These are phyloP conservation scores for Coniferiporia weirii DNA, from an alignment of 1,284 basidiomycete species.

Conservation along the genomic window DNA sequence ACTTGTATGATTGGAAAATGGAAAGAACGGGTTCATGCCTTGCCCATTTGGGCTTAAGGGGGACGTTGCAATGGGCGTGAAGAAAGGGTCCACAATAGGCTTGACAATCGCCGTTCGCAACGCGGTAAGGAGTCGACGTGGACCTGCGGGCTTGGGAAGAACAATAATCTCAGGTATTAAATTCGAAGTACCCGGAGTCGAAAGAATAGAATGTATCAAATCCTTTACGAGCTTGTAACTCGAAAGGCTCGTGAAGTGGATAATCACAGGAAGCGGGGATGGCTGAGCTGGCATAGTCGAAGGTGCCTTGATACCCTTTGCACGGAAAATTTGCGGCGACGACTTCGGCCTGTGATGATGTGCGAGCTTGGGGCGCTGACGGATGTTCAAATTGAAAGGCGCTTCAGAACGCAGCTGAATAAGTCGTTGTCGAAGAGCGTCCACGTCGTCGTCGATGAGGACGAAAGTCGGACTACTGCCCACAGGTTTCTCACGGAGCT, in stretches of 20 bases:
- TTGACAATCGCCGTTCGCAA: conserved; percentile 82
- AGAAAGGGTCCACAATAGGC: conserved; percentile 84
- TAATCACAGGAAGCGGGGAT: conserved; percentile 49
- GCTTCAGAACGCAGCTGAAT: conserved; percentile 56
- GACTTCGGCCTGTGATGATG: conserved; percentile 69
- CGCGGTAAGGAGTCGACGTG: conserved; percentile 84
- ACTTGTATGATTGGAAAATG: conserved; percentile 34
- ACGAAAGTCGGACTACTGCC: conserved; percentile 48
- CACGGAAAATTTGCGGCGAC: conserved; percentile 65
- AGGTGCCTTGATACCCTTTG: conserved; percentile 35
- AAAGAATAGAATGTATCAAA: conserved; percentile 67
- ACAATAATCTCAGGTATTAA: conserved; percentile 81
- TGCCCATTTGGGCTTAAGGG: conserved; percentile 61
- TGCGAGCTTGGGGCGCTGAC: conserved; percentile 73
- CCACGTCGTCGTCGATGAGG: conserved; percentile 86
- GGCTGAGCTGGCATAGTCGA: conserved; percentile 26
- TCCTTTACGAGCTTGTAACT: conserved; percentile 89
- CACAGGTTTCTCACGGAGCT: conserved; percentile 1
- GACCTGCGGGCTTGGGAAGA: conserved; percentile 92
- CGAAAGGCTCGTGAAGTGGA: conserved; percentile 86
- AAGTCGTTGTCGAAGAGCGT: conserved; percentile 67
- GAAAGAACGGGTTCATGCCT: conserved; percentile 35
- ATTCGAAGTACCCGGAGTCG: conserved; percentile 33
- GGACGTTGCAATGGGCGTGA: conserved; percentile 87
- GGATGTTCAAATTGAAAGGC: conserved; percentile 38